Percentiles rank a stretch among this genome's conserved stretches.
phyloP scores from a whole-genome alignment of 495 filamentous ascomycete genomes.

The Achaetomiella virescens region DNA sequence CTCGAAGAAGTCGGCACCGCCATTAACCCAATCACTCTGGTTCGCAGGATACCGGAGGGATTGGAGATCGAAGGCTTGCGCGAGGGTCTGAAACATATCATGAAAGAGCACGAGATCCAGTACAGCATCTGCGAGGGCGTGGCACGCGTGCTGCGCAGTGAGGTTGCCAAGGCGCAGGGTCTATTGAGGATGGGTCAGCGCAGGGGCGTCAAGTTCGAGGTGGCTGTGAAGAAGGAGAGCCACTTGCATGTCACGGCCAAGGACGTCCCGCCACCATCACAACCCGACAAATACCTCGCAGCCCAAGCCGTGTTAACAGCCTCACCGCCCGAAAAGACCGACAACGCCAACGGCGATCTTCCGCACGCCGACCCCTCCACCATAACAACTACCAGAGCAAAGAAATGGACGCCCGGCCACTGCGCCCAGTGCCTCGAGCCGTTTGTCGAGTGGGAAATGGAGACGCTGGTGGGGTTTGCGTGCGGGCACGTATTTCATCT shows the following conservation, averaged over 20 bases:
- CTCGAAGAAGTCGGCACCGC: constrained; percentile 90
- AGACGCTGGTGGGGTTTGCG: constrained; percentile 82
- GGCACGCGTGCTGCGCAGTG: constrained; percentile 75
- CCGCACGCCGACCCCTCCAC: constrained; percentile 2
- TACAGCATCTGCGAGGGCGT: constrained; percentile 84
- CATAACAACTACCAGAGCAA: background rate
- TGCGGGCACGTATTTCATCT: constrained; percentile 92
- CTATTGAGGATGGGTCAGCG: constrained; percentile 67
- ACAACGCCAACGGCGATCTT: constrained; percentile 13
- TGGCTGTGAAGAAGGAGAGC: constrained; percentile 39
- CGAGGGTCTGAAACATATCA: constrained; percentile 75
- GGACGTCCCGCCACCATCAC: constrained; percentile 18
- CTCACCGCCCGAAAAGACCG: background rate
- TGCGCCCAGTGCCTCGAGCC: constrained; percentile 59
- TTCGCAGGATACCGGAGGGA: constrained; percentile 84
- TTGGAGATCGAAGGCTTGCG: constrained; percentile 83
- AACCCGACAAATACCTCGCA: background rate
- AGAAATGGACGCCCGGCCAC: constrained; percentile 41
- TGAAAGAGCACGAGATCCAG: constrained; percentile 91
- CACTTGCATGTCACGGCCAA: background rate
- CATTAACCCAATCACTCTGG: constrained; percentile 83
- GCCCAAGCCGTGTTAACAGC: too few relatives aligned
- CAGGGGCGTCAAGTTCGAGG: constrained; percentile 82
- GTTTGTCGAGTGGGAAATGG: constrained; percentile 56
- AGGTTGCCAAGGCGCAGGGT: constrained; percentile 79